Percentiles rank a stretch among this genome's conserved stretches.
Evolutionary conservation across 2,329 filamentous ascomycete species (phyloP).

Genomic region (Aureobasidium leucospermi): DNA sequence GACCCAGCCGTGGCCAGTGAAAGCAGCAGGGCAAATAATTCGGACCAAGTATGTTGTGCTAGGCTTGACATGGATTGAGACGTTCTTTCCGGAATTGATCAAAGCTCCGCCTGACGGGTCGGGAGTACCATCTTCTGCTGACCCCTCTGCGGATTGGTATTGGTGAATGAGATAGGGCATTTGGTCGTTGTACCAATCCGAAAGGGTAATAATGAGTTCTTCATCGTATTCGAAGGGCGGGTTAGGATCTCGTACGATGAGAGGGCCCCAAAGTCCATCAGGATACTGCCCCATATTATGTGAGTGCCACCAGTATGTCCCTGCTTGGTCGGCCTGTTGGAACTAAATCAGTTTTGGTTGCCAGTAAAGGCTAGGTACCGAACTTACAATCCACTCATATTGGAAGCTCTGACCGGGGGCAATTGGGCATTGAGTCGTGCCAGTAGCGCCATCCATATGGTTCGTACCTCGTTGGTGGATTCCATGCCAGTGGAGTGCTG

Average conservation of each 20-base stretch:
- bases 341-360: constrained; percentile 30
- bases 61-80: constrained; percentile 38
- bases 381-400: constrained; percentile 57
- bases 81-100: constrained; percentile 54
- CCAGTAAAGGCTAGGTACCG: not conserved
- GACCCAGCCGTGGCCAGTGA: constrained; percentile 60
- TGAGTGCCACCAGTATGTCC: constrained; percentile 61
- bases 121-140: constrained; percentile 39
- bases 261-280: constrained; percentile 60
- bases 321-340: constrained; percentile 38
- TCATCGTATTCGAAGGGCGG: constrained; percentile 49
- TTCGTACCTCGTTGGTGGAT: constrained; percentile 70
- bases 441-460: constrained; percentile 64
- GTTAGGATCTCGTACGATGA: constrained; percentile 56
- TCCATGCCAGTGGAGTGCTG: constrained; percentile 69
- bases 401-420: constrained; percentile 55
- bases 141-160: constrained; percentile 41
- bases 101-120: constrained; percentile 60
- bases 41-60: constrained; percentile 57
- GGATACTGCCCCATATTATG: constrained; percentile 59
- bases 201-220: constrained; percentile 60
- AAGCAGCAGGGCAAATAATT: constrained; percentile 63
- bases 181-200: constrained; percentile 65
- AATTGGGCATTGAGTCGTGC: constrained; percentile 61
- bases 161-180: constrained; percentile 48